Base-by-base conservation (phyloP, 495 filamentous ascomycete species). In the Ascodesmis nigricans region DNA sequence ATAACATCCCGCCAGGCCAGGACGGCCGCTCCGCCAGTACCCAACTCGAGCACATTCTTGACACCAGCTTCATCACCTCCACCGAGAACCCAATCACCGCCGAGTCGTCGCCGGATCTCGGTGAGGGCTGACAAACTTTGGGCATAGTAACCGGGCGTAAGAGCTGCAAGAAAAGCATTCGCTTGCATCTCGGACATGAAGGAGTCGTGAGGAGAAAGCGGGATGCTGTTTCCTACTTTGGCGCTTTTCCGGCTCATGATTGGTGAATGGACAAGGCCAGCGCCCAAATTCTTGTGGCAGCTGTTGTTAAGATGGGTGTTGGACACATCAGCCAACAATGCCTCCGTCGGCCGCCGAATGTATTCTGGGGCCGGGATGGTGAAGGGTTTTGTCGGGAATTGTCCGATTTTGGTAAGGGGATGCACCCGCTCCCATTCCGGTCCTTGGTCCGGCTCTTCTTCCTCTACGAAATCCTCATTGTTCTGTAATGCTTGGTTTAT, bases 1-100 rank as follows among this genome's bases (percentile, higher is more conserved):
- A 91, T 41, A 14, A 95, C 52, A 38, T 82, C 73, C 47, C 80
- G 64, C 78, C 82, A 91, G 2, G 87, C 87, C 4, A 80, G 50
- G 9, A 87, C 57, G 8, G 74, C 80, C 7, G 80, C 90, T 15
- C 87, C 87, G 22, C 71, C 90, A 15, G 67, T 67, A 10, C 83
- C 81, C 21, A 75, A 75, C 57, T 97, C 87, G 3, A 97, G 65
- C 9, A 93, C 63, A 3, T 25, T 47, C 23, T 71, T 67, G 3
- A 82, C 75, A 3, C 67, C 65, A 4, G 52, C 47, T 24, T 49
- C 46, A 2, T 18, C 25, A 3, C 32, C 43, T 0, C 78, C 75
- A 50, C 71, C 69, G 0, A 57, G 54, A 13, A 91, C 55, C 87
- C 87, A 97, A 10, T 72, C 58, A 0, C 67, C 57, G 14, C 87